Conservation (phyloP, 495 filamentous ascomycete species). For the Evernia prunastri region DNA sequence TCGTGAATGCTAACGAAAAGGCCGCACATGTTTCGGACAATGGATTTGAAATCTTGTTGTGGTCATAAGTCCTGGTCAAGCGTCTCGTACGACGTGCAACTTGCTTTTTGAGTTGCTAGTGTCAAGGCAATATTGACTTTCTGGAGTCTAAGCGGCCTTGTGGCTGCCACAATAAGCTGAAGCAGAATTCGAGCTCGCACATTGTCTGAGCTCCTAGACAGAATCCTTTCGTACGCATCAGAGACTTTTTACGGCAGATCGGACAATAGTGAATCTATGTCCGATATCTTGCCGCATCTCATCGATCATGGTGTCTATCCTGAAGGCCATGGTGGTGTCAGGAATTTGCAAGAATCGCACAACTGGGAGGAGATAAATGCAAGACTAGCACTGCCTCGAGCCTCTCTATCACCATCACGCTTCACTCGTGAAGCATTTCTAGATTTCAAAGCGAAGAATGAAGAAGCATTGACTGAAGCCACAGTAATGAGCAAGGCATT, state of each 20-base stretch:
- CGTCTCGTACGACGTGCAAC: constrained; percentile 21
- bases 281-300: constrained; percentile 17
- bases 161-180: constrained; percentile 35
- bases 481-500: too few species aligned
- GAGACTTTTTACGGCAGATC: constrained; percentile 30
- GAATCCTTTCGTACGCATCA: constrained; percentile 34
- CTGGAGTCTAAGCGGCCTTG: constrained; percentile 31
- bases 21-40: constrained; percentile 35
- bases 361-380: constrained; percentile 13
- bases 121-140: constrained; percentile 38
- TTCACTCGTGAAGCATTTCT: constrained; percentile 1
- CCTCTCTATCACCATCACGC: constrained; percentile 23
- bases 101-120: constrained; percentile 27
- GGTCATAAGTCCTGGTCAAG: constrained; percentile 23
- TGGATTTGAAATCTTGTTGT: constrained; percentile 26
- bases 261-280: constrained; percentile 27
- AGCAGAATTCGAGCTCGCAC: constrained; percentile 30
- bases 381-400: constrained; percentile 24
- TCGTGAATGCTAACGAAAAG: constrained; percentile 35
- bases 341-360: neutral
- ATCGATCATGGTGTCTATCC: constrained; percentile 24
- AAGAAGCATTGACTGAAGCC: neutral
- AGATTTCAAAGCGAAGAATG: constrained; percentile 2
- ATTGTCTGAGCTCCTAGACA: constrained; percentile 25
- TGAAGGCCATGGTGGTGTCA: constrained; percentile 14